Base-by-base conservation (phyloP, 169 alveolate genomes). In the Besnoitia besnoiti region DNA sequence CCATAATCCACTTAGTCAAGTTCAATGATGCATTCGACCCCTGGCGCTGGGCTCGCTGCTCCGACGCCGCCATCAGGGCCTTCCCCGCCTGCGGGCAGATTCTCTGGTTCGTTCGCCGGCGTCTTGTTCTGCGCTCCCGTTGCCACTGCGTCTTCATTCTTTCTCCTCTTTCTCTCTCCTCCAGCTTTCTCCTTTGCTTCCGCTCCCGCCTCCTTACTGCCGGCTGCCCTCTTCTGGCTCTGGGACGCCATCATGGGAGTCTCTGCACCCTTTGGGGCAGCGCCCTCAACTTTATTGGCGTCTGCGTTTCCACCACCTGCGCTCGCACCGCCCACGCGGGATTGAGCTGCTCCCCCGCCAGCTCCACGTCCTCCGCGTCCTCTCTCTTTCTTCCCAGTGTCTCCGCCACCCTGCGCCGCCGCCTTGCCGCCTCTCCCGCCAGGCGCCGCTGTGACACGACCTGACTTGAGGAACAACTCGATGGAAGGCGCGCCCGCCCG, bases 291-390 rank as follows among this genome's bases (percentile, higher is more conserved):
- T 39, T 75, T 42, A 49, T 40, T 24, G 80, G 85, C 89, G 8
- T 51, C 85, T 79, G 89, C 93, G 27, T 87, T 40, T 46, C 90
- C 90, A 30, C 89, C 82, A 37, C 76, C 85, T 42, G 55, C 93
- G 5, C 90, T 55, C 8, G 82, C 30, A 37, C 85, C 90, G 40
- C 93, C 90, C n/a, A n/a, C n/a, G 67, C 62, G 61, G 33, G 75
- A 14, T 33, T 37, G 47, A 7, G 47, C 47, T 67, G 47, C 80
- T 21, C 80, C 44, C 21, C 46, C 80, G 80, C 47, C 47, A 19
- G 40, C 40, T 33, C 46, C 46, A 37, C 80, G 80, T n/a, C 80
- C 46, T 5, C 80, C 46, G 21, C 59, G 16, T 35, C 49, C 49
- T 73, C 84, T 73, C 84, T 39, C 84, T 39, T 73, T 73, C 3